Base-by-base conservation (phyloP, 2,329 filamentous ascomycete species). In the Talaromyces amestolkiae region DNA sequence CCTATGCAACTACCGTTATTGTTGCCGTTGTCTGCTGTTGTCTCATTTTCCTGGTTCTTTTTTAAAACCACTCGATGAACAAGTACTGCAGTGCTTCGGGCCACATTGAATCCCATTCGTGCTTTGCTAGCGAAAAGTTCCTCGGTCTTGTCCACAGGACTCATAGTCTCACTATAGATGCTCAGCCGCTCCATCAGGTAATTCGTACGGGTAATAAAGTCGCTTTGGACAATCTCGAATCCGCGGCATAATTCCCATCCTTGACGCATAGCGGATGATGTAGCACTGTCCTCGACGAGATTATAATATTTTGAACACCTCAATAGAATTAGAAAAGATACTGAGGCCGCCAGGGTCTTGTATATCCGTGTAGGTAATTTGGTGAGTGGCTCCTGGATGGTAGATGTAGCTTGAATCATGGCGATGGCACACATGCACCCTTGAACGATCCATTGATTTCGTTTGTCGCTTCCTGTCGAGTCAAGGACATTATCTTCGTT, bases 81-180 rank as follows among this genome's bases (percentile, higher is more conserved):
- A 31, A 60, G 58, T 3, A 62, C 13, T 15, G 59, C 10, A 15
- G 39, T 58, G 15, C 64, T 65, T 24, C 58, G 59, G 15, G 51
- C 64, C 2, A 65, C 41, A 54, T 65, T 65, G 3, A 45, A 60
- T 1, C 64, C 64, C 58, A 65, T 51, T 41, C 64, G 43, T 22
- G 64, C 22, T 49, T 65, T 65, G 5, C 27, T 2, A 9, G 51
- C 56, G 11, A 65, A 33, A n/a, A 65, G 15, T 31, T 61, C 64
- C 22, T 35, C 37, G 5, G 47, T 65, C 19, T 47, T 61, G 15
- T 62, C 64, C n/a, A 58, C 58, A 5, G 58, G 49, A 17, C 37
- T 54, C 22, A 65, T 17, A 2, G 31, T 47, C 19, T 65, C 64
- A 37, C 58, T 61, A 15, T 65, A 65, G 6, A 31, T 60, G 41